A percentile compares a stretch with the other conserved stretches of the same genome.
phyloP scores from a whole-genome alignment of 129 eudicot species.

The Saposhnikovia divaricata region DNA sequence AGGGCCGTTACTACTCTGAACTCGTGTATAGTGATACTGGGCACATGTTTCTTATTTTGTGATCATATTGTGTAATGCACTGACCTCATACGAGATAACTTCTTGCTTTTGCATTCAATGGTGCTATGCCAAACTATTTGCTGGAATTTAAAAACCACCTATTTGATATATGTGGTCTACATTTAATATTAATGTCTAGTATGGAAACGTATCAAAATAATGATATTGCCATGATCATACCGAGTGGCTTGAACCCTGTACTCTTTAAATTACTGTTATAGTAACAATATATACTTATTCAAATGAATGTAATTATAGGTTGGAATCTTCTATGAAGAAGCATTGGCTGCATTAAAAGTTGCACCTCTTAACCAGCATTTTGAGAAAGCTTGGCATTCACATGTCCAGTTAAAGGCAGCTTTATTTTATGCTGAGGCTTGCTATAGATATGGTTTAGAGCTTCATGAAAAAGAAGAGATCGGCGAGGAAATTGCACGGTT shows the following conservation, averaged over 20 bases:
- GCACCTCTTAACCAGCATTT: slow-evolving; percentile 82
- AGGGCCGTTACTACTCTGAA: not conserved
- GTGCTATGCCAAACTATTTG: no score
- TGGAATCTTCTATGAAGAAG: slow-evolving; percentile 88
- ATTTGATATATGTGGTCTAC: not conserved
- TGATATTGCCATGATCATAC: not conserved
- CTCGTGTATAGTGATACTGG: not conserved
- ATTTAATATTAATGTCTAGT: not conserved
- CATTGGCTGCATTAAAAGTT: slow-evolving; percentile 61
- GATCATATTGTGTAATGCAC: not conserved
- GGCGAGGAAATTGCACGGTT: slow-evolving; percentile 94
- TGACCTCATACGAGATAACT: not conserved
- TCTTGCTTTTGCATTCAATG: not conserved
- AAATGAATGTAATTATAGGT: slow-evolving; percentile 36
- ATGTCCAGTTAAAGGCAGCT: slow-evolving; percentile 90
- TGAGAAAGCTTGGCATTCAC: slow-evolving; percentile 85
- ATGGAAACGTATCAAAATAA: not conserved
- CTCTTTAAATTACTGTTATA: not conserved
- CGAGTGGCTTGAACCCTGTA: not conserved
- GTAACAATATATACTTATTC: not conserved
- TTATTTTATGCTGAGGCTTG: slow-evolving; percentile 92
- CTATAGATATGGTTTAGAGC: slow-evolving; percentile 88
- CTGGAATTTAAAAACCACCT: not conserved
- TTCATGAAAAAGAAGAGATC: slow-evolving; percentile 93
- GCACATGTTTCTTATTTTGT: not conserved